Percentiles rank a stretch among this genome's conserved stretches.
phyloP scores from a whole-genome alignment of 2,329 filamentous ascomycete genomes.

The Lomentospora prolificans region DNA sequence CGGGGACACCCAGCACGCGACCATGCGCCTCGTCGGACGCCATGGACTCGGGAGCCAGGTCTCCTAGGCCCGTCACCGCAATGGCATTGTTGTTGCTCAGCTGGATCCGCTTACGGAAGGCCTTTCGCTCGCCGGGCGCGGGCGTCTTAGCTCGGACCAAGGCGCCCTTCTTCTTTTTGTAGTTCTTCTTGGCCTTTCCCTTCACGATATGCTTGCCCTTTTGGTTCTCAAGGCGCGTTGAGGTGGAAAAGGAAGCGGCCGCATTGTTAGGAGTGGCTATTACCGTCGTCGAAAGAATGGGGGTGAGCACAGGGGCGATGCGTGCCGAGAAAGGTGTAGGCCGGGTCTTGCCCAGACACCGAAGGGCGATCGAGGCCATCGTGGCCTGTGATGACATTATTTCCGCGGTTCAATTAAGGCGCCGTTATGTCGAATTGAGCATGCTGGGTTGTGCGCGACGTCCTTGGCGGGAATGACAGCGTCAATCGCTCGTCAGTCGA shows the following conservation, averaged over 20 bases:
- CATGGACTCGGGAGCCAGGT: conserved; percentile 47
- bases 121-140: conserved; percentile 71
- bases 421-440: too few relatives aligned
- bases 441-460: too few relatives aligned
- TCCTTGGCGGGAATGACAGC: too few relatives aligned
- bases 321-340: conserved; percentile 22
- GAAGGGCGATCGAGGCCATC: conserved; percentile 33
- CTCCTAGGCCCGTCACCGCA: conserved; percentile 57
- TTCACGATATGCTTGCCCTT: conserved; percentile 14
- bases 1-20: conserved; percentile 59
- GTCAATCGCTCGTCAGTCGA: not conserved
- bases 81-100: conserved; percentile 92
- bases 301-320: conserved; percentile 20
- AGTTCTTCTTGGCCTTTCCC: conserved; percentile 36
- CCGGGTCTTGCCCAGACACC: conserved; percentile 29
- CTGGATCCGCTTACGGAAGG: conserved; percentile 77
- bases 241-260: conserved; percentile 33
- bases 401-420: too few relatives aligned
- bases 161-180: conserved; percentile 42
- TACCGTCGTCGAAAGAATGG: conserved; percentile 14
- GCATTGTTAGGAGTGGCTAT: conserved; percentile 21
- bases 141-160: conserved; percentile 44
- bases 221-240: conserved; percentile 18
- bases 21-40: conserved; percentile 47
- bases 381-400: too few relatives aligned